Conservation (phyloP, 768 basidiomycete species). For the Pleurotus sapidus region DNA sequence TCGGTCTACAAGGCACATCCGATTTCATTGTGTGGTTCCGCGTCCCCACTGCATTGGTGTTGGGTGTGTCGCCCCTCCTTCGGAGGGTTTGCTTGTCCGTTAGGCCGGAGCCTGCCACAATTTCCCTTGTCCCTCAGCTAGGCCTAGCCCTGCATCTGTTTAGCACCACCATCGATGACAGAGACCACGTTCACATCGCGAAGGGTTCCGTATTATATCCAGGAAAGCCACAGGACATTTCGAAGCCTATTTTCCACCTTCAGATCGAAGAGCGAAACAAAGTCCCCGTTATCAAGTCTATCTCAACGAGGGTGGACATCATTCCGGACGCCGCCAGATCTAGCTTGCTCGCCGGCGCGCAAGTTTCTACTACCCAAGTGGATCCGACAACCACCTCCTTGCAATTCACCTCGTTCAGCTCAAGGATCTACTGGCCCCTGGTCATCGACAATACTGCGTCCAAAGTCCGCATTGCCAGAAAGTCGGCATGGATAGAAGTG, state of each 20-base stretch:
- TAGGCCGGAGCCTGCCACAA: slow-evolving; percentile 17
- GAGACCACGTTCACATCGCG: slow-evolving; percentile 20
- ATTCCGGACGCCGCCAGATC: neutral
- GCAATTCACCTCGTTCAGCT: neutral
- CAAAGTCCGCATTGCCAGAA: slow-evolving; percentile 49
- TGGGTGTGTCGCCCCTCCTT: slow-evolving; percentile 12
- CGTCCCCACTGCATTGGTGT: slow-evolving; percentile 23
- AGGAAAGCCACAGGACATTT: too few relatives aligned
- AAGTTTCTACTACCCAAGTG: neutral
- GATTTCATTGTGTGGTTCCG: slow-evolving; percentile 24
- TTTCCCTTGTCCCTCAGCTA: slow-evolving; percentile 15
- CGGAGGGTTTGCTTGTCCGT: slow-evolving; percentile 17
- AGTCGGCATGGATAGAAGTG: slow-evolving; percentile 49
- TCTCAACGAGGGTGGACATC: neutral
- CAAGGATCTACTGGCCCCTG: slow-evolving; percentile 12
- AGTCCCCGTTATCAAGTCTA: neutral
- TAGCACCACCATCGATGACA: slow-evolving; percentile 24
- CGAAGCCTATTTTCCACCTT: neutral
- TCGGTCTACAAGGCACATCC: slow-evolving; percentile 20
- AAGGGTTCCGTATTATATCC: neutral
- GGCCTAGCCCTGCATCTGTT: slow-evolving; percentile 24
- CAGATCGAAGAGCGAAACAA: neutral
- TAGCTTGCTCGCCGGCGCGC: neutral
- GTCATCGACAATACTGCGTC: slow-evolving; percentile 33
- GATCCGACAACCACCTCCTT: neutral